Conservation (phyloP, 306 rosid species). For the Glycine tomentella region DNA sequence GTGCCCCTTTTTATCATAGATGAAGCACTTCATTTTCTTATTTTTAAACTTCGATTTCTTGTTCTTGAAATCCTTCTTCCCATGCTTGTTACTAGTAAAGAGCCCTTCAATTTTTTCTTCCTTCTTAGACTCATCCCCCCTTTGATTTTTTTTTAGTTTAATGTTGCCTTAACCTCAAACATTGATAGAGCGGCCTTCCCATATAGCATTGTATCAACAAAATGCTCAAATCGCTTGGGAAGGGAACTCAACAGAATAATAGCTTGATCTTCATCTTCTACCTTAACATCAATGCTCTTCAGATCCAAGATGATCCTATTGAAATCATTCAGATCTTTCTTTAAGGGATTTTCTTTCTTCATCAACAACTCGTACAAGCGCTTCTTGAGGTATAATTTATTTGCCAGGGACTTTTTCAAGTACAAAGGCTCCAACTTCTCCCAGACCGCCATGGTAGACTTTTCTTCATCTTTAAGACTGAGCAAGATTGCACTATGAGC, state of each 20-base stretch:
- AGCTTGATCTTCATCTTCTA: neutral
- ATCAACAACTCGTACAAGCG: neutral
- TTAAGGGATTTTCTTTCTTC: neutral
- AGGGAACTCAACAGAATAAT: neutral
- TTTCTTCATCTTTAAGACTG: neutral
- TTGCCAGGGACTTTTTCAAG: neutral
- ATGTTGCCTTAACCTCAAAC: neutral
- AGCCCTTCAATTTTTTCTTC: neutral
- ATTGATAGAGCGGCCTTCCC: neutral
- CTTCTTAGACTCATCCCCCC: neutral
- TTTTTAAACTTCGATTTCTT: no score
- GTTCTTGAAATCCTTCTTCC: neutral
- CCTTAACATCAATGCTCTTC: neutral
- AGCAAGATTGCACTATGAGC: neutral
- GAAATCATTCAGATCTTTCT: no score
- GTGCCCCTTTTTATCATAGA: neutral
- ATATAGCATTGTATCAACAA: neutral
- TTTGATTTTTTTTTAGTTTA: no score
- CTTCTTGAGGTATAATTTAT: neutral
- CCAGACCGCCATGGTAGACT: no score
- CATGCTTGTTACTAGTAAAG: accelerated
- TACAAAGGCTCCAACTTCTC: neutral
- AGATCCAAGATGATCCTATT: no score
- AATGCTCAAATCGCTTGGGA: neutral
- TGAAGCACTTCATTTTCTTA: neutral